Base-by-base conservation (phyloP, 2,329 filamentous ascomycete genomes). In the Penicillium brasilianum region DNA sequence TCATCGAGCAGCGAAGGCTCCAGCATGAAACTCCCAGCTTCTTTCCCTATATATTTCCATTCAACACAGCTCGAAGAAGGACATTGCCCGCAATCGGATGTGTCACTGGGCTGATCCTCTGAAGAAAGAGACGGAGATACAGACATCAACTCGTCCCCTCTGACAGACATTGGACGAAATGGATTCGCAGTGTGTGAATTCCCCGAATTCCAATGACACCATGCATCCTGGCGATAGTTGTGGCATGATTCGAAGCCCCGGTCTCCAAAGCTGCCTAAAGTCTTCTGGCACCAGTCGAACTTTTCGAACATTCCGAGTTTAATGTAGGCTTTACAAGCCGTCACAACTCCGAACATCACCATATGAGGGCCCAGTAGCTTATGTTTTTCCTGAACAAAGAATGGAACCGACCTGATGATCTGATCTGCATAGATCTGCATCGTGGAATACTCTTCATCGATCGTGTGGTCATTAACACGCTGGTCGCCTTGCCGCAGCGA, bases 321-420 rank as follows among this genome's bases (percentile, higher is more conserved):
- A n/a, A 41, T 20, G n/a, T 41, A 41, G 8, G 37, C 37, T 41
- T 41, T 41, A 41, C 37, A 41, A 41, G 37, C 37, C 16, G 37
- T n/a, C 9, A n/a, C 37, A 18, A 41, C n/a, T 11, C 37, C n/a
- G 18, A 41, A 41, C n/a, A 41, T 41, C 9, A 41, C 37, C 37
- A 41, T 41, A 16, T 41, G 37, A 41, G 37, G 37, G 37, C 37
- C 37, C 7, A 41, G 9, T 41, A 41, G n/a, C 14, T 41, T 41
- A 7, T 41, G 8, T 9, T 18, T 46, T 16, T 44, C 48, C 6
- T 58, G 56, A 11, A 32, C 36, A 44, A 44, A 50, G 28, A 44
- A 58, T 0, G 56, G 56, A 10, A 58, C 28, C 11, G 56, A 37
- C 37, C 56, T 48, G 9, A 34, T 36, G 22, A 58, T 53, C 39